Conservation (phyloP, 2,329 filamentous ascomycete species). For the Pseudocercospora eumusae region DNA sequence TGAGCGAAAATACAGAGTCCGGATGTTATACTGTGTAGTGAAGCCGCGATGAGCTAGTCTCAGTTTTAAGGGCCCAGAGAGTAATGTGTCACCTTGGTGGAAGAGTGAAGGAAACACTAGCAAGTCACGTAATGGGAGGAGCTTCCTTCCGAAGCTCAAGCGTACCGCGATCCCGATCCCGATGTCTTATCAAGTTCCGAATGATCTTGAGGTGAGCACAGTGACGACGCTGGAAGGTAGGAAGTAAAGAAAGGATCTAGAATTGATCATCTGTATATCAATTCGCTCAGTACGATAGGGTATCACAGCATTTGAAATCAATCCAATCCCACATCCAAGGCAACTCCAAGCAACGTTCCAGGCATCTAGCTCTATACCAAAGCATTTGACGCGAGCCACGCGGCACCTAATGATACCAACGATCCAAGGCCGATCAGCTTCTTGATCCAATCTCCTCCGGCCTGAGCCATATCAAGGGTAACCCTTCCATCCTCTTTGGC, state of each 20-base stretch:
- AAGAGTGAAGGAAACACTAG: not conserved
- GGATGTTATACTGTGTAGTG: not conserved
- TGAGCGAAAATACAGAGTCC: not conserved
- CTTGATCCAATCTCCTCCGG: slow-evolving; percentile 45
- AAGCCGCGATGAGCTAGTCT: too few relatives aligned
- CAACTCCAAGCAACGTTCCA: not conserved
- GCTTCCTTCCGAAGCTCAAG: slow-evolving; percentile 6
- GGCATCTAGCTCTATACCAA: slow-evolving; percentile 17
- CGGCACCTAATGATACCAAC: slow-evolving; percentile 43
- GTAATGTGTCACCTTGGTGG: not conserved
- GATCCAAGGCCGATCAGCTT: slow-evolving; percentile 45
- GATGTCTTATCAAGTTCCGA: not conserved
- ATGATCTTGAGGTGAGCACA: not conserved
- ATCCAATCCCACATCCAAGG: not conserved
- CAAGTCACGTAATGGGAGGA: slow-evolving; percentile 6
- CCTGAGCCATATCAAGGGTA: slow-evolving; percentile 38
- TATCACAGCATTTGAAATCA: slow-evolving; percentile 5
- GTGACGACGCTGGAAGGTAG: not conserved
- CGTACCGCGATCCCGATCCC: not conserved
- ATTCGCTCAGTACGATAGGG: not conserved
- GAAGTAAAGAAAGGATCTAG: not conserved
- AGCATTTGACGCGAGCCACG: slow-evolving; percentile 42
- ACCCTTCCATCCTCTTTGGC: slow-evolving; percentile 9
- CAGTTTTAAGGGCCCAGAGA: not conserved
- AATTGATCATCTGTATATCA: not conserved